phyloP scores from a whole-genome alignment of 768 basidiomycete species.

The Leccinum disarticulatum region DNA sequence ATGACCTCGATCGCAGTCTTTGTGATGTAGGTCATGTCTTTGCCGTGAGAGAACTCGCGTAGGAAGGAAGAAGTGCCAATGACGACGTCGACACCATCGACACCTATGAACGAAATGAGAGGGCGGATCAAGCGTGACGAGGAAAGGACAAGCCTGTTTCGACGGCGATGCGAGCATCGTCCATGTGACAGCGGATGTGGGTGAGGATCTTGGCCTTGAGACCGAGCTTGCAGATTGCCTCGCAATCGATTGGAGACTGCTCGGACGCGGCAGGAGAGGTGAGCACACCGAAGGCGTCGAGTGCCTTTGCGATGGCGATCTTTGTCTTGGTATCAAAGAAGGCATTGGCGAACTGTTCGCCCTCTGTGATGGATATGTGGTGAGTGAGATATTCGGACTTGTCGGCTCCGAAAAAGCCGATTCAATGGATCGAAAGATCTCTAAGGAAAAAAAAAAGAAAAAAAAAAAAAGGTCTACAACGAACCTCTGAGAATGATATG shows the following conservation, averaged over 20 bases:
- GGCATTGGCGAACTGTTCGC: slow-evolving; percentile 98
- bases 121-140: not conserved
- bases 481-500: slow-evolving; percentile 90
- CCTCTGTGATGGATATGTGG: slow-evolving; percentile 55
- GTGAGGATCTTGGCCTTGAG: slow-evolving; percentile 96
- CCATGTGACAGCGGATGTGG: slow-evolving; percentile 99
- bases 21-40: slow-evolving; percentile 99
- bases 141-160: slow-evolving; percentile 75
- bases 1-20: slow-evolving; percentile 99
- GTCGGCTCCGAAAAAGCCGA: slow-evolving; percentile 8
- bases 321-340: slow-evolving; percentile 99
- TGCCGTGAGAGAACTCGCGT: slow-evolving; percentile 98
- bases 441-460: not conserved
- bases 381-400: slow-evolving; percentile 16
- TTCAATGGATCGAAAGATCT: too few species aligned
- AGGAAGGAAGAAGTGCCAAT: slow-evolving; percentile 99
- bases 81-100: slow-evolving; percentile 98
- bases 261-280: slow-evolving; percentile 98
- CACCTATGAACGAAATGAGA: slow-evolving; percentile 51
- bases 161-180: slow-evolving; percentile 96
- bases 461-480: slow-evolving; percentile 22
- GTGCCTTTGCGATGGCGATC: slow-evolving; percentile 97
- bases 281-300: slow-evolving; percentile 98
- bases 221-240: slow-evolving; percentile 98
- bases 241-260: slow-evolving; percentile 90